Base-by-base conservation (phyloP, 768 basidiomycete species). In the Brasilioporus rufonigricans region DNA sequence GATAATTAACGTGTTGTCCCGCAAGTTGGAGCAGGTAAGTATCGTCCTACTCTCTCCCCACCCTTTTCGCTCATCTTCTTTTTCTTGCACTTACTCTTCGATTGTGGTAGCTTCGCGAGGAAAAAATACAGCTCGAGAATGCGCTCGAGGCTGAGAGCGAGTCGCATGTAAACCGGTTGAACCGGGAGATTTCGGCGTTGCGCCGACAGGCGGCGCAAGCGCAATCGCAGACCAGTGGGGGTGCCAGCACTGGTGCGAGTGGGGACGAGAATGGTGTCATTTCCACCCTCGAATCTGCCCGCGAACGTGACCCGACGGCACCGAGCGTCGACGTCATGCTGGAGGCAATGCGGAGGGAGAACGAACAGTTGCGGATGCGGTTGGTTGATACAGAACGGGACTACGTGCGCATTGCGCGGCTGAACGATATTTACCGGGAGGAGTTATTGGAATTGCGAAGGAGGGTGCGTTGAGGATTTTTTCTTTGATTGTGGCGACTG, bases 391-490 rank as follows among this genome's bases (percentile, higher is more conserved):
- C 85, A 7, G 91, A 93, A 71, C 71, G 87, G 57, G 87, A 90
- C 60, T 92, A 85, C 64, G 80, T 89, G 56, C 81, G 87, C 31
- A 79, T 91, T 45, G 76, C 83, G 47, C 72, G 89, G 59, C 71
- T 91, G 65, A 93, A 92, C 59, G 91, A 93, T 61, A 80, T 91
- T 5, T 93, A 93, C 65, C 77, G 89, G 29, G 91, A 91, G 70
- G 91, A 93, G 70, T 72, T 93, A 56, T 85, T 93, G 51, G 86
- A 89, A 41, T 83, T 89, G 64, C 72, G 91, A 55, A 75, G 83
- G 60, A 76, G 89, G 69, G 89, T 91, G 71, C 72, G 91, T 62
- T 2, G 14, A 14, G n/a, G 12, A 5, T 18, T 8, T 18, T 13
- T 3, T 7, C n/a, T 11, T 32, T 18, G 26, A 14, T 26, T 11